These are phyloP conservation scores for Hypoxylon crocopeplum DNA, from an alignment of 495 filamentous ascomycete genomes.

Conservation along the genomic window DNA sequence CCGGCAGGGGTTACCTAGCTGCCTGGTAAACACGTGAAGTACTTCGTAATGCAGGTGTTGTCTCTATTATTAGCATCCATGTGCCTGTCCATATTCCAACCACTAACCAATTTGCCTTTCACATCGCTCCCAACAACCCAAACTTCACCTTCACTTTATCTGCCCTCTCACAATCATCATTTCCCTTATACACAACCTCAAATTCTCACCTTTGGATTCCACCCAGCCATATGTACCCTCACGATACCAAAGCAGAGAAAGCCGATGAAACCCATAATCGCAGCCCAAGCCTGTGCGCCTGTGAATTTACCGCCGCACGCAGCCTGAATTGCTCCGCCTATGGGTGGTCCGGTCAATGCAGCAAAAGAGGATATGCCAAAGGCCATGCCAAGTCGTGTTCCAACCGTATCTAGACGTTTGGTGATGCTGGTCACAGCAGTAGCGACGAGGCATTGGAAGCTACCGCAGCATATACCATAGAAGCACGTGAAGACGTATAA, in stretches of 20 bases:
- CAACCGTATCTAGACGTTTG: conserved; percentile 65
- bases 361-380: conserved; percentile 70
- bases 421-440: conserved; percentile 65
- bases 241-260: conserved; percentile 54
- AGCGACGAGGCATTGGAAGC: conserved; percentile 70
- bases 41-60: no score
- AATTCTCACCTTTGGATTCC: conserved; percentile 39
- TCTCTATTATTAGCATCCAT: no score
- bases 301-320: conserved; percentile 57
- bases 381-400: conserved; percentile 73
- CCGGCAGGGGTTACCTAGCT: no score
- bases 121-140: no score
- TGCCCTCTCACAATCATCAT: no score
- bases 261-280: conserved; percentile 46
- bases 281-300: conserved; percentile 66
- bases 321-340: conserved; percentile 65
- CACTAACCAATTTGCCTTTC: no score
- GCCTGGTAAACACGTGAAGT: no score
- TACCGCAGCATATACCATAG: conserved; percentile 67
- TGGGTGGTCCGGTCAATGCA: conserved; percentile 69
- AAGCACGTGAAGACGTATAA: conserved; percentile 65
- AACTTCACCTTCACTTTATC: no score
- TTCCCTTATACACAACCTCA: no score
- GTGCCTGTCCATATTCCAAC: no score
- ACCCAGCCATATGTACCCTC: conserved; percentile 43